A percentile compares a stretch with the other conserved stretches of the same genome.
Conservation (phyloP, 2,329 filamentous ascomycete species). For the Dothistroma septosporum region DNA sequence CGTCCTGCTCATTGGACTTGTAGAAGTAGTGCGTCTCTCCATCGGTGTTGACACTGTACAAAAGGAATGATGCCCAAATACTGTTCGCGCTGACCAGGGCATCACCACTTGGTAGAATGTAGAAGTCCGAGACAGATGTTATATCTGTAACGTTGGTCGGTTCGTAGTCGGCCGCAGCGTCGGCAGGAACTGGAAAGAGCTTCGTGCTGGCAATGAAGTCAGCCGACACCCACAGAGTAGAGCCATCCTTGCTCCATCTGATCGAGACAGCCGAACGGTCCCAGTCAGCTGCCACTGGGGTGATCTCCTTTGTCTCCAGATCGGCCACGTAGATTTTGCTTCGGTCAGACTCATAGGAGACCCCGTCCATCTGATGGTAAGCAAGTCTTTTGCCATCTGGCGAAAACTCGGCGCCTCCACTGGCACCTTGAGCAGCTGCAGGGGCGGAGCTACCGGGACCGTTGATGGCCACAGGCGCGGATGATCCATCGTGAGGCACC, state of each 20-base stretch:
- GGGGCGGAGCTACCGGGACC: slow-evolving; percentile 25
- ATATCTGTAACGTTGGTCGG: slow-evolving; percentile 23
- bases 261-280: slow-evolving; percentile 16
- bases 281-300: slow-evolving; percentile 23
- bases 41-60: slow-evolving; percentile 21
- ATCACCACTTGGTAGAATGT: slow-evolving; percentile 21
- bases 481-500: slow-evolving; percentile 27
- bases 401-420: slow-evolving; percentile 21
- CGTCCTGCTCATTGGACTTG: slow-evolving; percentile 24
- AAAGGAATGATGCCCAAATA: slow-evolving; percentile 22
- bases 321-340: slow-evolving; percentile 26
- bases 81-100: slow-evolving; percentile 22
- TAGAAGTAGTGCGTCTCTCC: slow-evolving; percentile 22
- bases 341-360: slow-evolving; percentile 24
- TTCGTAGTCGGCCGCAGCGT: slow-evolving; percentile 23
- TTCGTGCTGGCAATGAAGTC: slow-evolving; percentile 23
- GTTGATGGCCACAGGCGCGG: slow-evolving; percentile 23
- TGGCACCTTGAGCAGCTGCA: slow-evolving; percentile 21
- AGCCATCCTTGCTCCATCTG: slow-evolving; percentile 21
- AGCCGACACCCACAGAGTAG: slow-evolving; percentile 20
- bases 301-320: slow-evolving; percentile 21
- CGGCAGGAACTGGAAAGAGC: slow-evolving; percentile 24
- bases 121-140: slow-evolving; percentile 25
- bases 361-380: slow-evolving; percentile 26
- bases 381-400: slow-evolving; percentile 23